Percentiles rank a stretch among this genome's conserved stretches.
These are phyloP conservation scores for Boletus sensibilis DNA, from an alignment of 768 basidiomycete genomes.

Conservation along the genomic window DNA sequence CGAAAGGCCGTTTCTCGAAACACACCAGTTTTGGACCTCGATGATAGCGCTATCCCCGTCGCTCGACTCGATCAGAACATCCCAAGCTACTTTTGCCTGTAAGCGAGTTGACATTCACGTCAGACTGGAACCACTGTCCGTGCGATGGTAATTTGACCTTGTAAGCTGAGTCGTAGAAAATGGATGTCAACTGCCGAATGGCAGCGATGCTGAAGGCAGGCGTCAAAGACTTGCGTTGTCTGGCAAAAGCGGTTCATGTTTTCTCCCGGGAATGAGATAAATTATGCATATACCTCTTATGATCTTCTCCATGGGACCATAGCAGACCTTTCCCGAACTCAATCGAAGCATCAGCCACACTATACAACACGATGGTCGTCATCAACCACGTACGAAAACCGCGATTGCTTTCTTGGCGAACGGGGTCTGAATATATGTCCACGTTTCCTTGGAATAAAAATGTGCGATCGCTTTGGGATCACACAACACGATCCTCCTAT, in stretches of 20 bases:
- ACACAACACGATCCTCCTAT: constrained; percentile 16
- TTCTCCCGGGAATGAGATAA: constrained; percentile 13
- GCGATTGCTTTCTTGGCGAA: constrained; percentile 37
- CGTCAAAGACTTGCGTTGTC: too few species aligned
- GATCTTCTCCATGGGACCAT: not conserved
- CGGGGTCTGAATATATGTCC: constrained; percentile 41
- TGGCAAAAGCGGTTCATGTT: not conserved
- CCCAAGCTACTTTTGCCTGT: constrained; percentile 22
- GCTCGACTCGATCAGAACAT: constrained; percentile 18
- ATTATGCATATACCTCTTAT: not conserved
- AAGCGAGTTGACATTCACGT: not conserved
- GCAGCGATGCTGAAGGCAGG: constrained; percentile 26
- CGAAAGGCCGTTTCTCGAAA: not conserved
- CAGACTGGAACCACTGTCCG: not conserved
- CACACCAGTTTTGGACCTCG: constrained; percentile 37
- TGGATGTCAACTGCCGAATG: constrained; percentile 34
- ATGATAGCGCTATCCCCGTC: constrained; percentile 24
- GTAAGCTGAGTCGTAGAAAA: constrained; percentile 41
- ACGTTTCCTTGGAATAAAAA: not conserved
- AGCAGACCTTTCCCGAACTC: constrained; percentile 31
- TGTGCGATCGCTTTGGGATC: constrained; percentile 38
- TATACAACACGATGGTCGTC: not conserved
- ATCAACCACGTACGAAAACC: not conserved
- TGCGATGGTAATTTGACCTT: not conserved
- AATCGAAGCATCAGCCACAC: not conserved